Conservation (phyloP, 225 moss, liverwort and hornwort genomes). For the Pseudisothecium myosuroides region DNA sequence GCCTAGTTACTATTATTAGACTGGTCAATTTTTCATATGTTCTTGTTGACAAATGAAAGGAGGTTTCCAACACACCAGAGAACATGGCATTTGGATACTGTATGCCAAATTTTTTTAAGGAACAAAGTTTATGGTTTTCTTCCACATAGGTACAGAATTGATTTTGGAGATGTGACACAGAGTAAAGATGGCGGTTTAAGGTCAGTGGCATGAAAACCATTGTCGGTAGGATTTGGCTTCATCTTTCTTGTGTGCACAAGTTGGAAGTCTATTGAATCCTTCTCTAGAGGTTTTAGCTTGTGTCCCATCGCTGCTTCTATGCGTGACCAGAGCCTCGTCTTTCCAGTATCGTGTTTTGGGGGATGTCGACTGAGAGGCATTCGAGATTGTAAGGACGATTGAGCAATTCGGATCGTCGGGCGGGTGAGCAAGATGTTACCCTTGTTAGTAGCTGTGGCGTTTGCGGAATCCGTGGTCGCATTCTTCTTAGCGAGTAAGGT, state of each 20-base stretch:
- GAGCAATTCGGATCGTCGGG: not conserved
- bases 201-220: too few species aligned
- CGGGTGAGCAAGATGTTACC: slow-evolving; percentile 4
- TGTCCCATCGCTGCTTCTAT: not conserved
- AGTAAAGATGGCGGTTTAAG: too few species aligned
- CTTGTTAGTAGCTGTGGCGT: slow-evolving; percentile 16
- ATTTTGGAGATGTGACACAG: too few species aligned
- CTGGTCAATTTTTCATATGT: too few species aligned
- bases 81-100: too few species aligned
- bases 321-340: not conserved
- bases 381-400: not conserved
- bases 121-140: too few species aligned
- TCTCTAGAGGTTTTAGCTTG: not conserved
- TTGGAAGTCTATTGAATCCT: not conserved
- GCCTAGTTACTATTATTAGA: too few species aligned
- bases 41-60: too few species aligned
- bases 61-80: too few species aligned
- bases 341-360: not conserved
- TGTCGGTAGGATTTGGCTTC: not conserved
- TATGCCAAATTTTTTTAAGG: too few species aligned
- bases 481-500: slow-evolving; percentile 40
- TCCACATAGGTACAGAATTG: too few species aligned
- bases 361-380: not conserved
- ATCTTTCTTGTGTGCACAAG: not conserved
- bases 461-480: slow-evolving; percentile 25